A percentile compares a stretch with the other conserved stretches of the same genome.
Evolutionary conservation across 139 green algal species (phyloP).

Genomic region (Chlamydomonas asymmetrica): DNA sequence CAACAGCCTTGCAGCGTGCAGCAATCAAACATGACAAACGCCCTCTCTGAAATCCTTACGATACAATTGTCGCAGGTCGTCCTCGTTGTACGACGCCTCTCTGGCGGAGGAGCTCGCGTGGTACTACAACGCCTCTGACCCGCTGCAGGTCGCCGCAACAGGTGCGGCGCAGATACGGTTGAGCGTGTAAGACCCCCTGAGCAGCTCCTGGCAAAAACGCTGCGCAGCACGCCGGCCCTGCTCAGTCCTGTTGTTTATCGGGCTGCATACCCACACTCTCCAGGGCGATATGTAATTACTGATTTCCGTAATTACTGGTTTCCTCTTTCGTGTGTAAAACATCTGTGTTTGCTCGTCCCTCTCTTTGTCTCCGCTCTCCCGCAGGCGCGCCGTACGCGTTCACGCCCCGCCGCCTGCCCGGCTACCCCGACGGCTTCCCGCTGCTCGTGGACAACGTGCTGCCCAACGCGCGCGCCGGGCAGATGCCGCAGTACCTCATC

Average conservation of each 20-base stretch:
- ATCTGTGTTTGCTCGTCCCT: too few relatives aligned
- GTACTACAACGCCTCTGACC: constrained; percentile 44
- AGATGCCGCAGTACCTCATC: constrained; percentile 28
- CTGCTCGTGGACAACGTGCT: constrained; percentile 37
- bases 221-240: too few relatives aligned
- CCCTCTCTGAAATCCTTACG: too few relatives aligned
- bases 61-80: constrained; percentile 14
- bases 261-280: too few relatives aligned
- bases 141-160: neutral
- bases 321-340: too few relatives aligned
- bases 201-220: too few relatives aligned
- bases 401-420: constrained; percentile 7
- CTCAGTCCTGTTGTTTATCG: too few relatives aligned
- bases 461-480: neutral
- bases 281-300: too few relatives aligned
- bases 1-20: neutral
- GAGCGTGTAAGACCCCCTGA: too few relatives aligned
- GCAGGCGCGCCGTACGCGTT: constrained; percentile 40
- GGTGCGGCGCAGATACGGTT: neutral
- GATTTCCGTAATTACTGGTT: too few relatives aligned
- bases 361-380: too few relatives aligned
- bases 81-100: constrained; percentile 28
- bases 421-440: constrained; percentile 38
- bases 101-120: constrained; percentile 7
- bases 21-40: too few relatives aligned